Base-by-base conservation (phyloP, 1,139 yeast species). In the Geotrichum restrictum region DNA sequence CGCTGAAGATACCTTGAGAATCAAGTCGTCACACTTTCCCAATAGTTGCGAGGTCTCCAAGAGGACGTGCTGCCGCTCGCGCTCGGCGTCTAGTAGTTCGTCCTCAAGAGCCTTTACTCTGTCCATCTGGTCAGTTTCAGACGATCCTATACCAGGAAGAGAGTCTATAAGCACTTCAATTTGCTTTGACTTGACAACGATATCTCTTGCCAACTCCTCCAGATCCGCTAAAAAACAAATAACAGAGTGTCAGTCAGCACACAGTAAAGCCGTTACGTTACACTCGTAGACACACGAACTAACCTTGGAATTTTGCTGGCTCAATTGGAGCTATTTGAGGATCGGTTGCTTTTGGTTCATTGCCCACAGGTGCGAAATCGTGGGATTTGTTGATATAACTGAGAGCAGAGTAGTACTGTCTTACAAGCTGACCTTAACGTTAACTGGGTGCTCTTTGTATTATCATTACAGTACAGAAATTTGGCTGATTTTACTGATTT, bases 101-200 rank as follows among this genome's bases (percentile, higher is more conserved):
- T 67, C 66, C 55, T 88, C 85, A 49, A 93, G 72, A n/a, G 74
- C 74, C 48, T 76, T 77, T 18, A 93, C 86, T 58, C 78, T 75
- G 36, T 72, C 71, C 65, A 89, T 66, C 68, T 93, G 98, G 51
- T 80, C 83, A 42, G 77, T 79, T 31, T 88, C 88, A 1, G 91
- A 81, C 0, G 86, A 89, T 13, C 95, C 96, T 2, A 89, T 87
- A 2, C 98, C 98, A 0, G 99, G 98, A 46, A 93, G 72, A 1
- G 95, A 82, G 64, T 88, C 95, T 32, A 93, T 89, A 39, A 93
- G 78, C 68, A 86, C 82, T 48, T 88, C 80, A 16, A 91, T 87
- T 66, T 93, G 98, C 60, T 95, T 78, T 3, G 95, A 81, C 64
- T 91, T 89, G 56, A 88, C 71, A 24, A 91, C 87, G 18, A 93